phyloP scores from a whole-genome alignment of 306 rosid species.

The Neltuma alba region DNA sequence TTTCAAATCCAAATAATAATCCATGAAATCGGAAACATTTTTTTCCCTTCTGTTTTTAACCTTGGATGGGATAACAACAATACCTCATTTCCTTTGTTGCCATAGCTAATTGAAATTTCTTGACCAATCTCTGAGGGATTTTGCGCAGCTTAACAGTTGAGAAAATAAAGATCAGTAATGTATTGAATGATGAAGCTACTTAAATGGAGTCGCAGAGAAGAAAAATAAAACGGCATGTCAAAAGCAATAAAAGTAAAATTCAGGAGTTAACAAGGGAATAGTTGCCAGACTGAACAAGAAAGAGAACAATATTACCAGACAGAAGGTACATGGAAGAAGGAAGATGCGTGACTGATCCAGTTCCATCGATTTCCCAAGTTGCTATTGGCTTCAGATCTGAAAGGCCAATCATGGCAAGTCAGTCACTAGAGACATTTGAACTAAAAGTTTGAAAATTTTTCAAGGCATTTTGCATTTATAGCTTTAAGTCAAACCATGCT shows the following conservation, averaged over 20 bases:
- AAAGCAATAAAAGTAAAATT: neutral
- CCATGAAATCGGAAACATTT: neutral
- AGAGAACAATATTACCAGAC: constrained; percentile 59
- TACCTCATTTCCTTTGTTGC: constrained; percentile 97
- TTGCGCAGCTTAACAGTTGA: constrained; percentile 61
- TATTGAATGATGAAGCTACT: constrained; percentile 26
- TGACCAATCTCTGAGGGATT: constrained; percentile 49
- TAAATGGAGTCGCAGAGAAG: constrained; percentile 13
- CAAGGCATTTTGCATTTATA: constrained; percentile 3
- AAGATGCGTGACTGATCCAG: constrained; percentile 64
- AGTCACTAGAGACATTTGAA: constrained; percentile 32
- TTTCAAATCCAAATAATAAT: constrained; percentile 21
- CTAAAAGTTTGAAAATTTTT: neutral
- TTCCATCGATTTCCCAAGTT: constrained; percentile 95
- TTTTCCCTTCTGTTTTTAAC: constrained; percentile 3
- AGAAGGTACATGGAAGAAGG: constrained; percentile 92
- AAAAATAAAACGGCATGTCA: constrained; percentile 26
- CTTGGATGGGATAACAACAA: constrained; percentile 5
- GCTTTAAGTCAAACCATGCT: constrained; percentile 24
- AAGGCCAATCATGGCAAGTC: constrained; percentile 36
- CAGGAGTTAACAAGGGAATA: constrained; percentile 24
- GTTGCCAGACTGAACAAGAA: constrained; percentile 18
- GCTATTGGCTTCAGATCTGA: constrained; percentile 85
- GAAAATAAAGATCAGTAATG: constrained; percentile 27
- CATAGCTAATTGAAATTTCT: constrained; percentile 89